Evolutionary conservation across 768 basidiomycete genomes (phyloP).

Genomic region (Suillus subaureus): DNA sequence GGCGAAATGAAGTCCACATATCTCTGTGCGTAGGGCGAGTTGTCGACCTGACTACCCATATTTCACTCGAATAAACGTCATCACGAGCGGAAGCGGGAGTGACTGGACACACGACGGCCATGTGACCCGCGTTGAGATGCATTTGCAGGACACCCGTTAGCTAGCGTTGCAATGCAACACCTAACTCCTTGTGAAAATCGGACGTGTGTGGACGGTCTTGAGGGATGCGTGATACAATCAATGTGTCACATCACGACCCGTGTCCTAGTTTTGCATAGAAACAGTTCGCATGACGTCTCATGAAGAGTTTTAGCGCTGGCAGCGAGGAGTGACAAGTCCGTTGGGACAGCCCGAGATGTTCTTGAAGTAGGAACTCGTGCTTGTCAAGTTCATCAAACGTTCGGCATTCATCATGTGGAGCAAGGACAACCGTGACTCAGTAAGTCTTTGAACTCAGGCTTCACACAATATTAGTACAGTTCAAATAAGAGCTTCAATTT

Average conservation of each 20-base stretch:
- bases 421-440: too few species aligned
- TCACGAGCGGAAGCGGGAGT: neutral
- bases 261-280: neutral
- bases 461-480: too few species aligned
- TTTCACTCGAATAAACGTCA: neutral
- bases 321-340: neutral
- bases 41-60: neutral
- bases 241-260: neutral
- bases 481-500: neutral
- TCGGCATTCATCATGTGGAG: neutral
- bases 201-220: neutral
- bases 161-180: too few species aligned
- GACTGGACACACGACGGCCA: neutral
- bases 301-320: neutral
- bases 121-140: neutral
- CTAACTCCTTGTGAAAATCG: too few species aligned
- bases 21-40: neutral
- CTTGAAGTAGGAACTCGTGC: too few species aligned
- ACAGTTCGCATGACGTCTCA: neutral
- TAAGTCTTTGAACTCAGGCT: neutral
- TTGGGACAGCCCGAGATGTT: neutral
- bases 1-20: neutral
- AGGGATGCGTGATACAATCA: neutral
- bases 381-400: neutral
- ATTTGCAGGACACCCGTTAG: too few species aligned